Evolutionary conservation across 108 stramenopile species (phyloP).

Genomic region (Skeletonema marinoi): DNA sequence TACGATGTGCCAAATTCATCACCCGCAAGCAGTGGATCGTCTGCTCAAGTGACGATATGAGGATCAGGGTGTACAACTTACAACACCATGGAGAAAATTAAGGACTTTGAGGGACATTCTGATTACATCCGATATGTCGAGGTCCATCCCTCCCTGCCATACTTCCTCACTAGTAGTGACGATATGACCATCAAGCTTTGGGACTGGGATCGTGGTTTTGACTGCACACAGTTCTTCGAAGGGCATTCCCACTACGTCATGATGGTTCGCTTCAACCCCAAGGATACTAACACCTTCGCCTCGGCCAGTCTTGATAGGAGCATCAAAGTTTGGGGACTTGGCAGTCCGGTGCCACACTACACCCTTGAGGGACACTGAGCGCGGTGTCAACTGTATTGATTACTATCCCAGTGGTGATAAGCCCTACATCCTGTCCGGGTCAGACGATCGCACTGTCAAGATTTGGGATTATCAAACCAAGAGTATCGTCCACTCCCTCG

Average conservation of each 20-base stretch:
- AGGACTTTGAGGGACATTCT: slow-evolving; percentile 97
- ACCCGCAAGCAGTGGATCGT: slow-evolving; percentile 97
- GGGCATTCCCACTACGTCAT: slow-evolving; percentile 99
- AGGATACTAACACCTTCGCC: slow-evolving; percentile 99
- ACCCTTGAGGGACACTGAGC: slow-evolving; percentile 98
- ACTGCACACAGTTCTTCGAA: slow-evolving; percentile 95
- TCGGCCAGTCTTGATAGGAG: slow-evolving; percentile 94
- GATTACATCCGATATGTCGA: slow-evolving; percentile 99
- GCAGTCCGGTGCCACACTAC: slow-evolving; percentile 91
- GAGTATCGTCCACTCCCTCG: slow-evolving; percentile 94
- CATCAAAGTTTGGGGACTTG: slow-evolving; percentile 98
- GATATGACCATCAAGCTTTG: slow-evolving; percentile 99
- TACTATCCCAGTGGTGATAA: slow-evolving; percentile 99
- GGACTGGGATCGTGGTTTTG: slow-evolving; percentile 97
- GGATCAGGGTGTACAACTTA: slow-evolving; percentile 97
- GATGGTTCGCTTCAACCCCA: slow-evolving; percentile 99
- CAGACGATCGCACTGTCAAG: slow-evolving; percentile 98
- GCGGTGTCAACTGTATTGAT: slow-evolving; percentile 98
- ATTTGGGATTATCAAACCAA: slow-evolving; percentile 96
- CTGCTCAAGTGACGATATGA: slow-evolving; percentile 92
- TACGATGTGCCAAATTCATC: slow-evolving; percentile 97
- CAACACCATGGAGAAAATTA: slow-evolving; percentile 99
- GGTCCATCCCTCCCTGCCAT: slow-evolving; percentile 96
- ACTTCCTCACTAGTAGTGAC: slow-evolving; percentile 89
- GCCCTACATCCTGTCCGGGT: slow-evolving; percentile 97